Evolutionary conservation across 345 rosid species (phyloP), one percentile per base, ranked within the genome.

Genomic region (Corymbia maculata): DNA sequence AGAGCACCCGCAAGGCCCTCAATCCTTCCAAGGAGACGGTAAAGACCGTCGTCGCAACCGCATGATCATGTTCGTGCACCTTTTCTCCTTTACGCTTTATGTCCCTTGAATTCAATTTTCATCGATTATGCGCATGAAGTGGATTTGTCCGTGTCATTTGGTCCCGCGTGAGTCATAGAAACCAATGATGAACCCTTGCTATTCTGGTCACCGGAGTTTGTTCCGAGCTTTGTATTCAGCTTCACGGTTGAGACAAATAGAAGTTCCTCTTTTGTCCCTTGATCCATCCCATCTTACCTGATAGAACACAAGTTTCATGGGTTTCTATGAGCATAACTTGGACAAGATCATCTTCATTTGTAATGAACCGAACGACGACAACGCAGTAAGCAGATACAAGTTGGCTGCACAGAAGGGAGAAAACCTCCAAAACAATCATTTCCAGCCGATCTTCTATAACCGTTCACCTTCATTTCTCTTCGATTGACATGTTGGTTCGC

Each of bases 1-100:
- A 57, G 86, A 88, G 88, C 52, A 90, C 93, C 24, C 89, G 86
- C 51, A 92, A 89, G 61, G 90, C 89, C 30, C 57, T 90, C 87
- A 52, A 55, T 45, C 59, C 89, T 80, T 59, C 90, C 26, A 90
- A 90, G 80, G 88, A 70, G 75, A 75, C 91, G 3, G 64, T 36
- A 66, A 89, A 87, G 51, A 49, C 51, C 14, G 86, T 79, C 52
- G 90, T 89, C 42, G 86, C 91, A 14, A 79, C 86, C 36, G 87
- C 89, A 47, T 88, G 79, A 91, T 30, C 64, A 22, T 42, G 21
- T 86, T 24, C 30, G 16, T 75, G 52, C 47, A 59, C 19, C 19
- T 68, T 68, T 36, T 7, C 17, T 59, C 47, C 45, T 87, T n/a
- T 70, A 6, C 7, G 86, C 21, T 45, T 55, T 88, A 55, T 70